Base-by-base conservation (phyloP, 2,329 filamentous ascomycete genomes). In the Botrytis fabae region DNA sequence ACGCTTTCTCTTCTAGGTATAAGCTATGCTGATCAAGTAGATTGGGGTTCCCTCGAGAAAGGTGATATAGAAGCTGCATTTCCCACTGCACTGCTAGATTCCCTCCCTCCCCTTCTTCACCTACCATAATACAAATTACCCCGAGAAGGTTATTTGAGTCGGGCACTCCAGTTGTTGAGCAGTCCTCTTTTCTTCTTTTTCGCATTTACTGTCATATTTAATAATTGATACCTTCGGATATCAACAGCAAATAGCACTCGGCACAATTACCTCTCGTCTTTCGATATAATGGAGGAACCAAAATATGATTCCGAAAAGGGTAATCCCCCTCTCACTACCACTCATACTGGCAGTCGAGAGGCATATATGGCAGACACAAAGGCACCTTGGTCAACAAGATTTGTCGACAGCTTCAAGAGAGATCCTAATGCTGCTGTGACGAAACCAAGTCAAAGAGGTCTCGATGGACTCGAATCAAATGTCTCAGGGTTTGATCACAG, bases 401-500 rank as follows among this genome's bases (percentile, higher is more conserved):
- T 80, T 28, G 69, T 79, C 48, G 77, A 79, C 60, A 79, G 78
- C 59, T 80, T 80, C 73, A 77, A 76, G 35, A 73, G 79, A 12
- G 79, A 80, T 73, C 78, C 79, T 2, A 77, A 79, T 70, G 91
- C 89, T 66, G 86, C 81, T 71, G 82, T 85, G 65, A 73, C 83
- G 80, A 57, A 83, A 82, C 74, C 73, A 38, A 40, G 28, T 42
- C 69, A 72, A 57, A 44, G 35, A 20, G 63, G 73, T 35, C 70
- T 72, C 18, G 59, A 32, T 12, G 54, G 64, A n/a, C 60, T 16
- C 25, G 60, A 62, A 62, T 38, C 35, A 8, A 44, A 32, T 1
- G 73, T 65, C 18, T 69, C 74, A 2, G 84, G 85, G 22, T 90
- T 87, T 80, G 87, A 93, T 79, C 84, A 94, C 78, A 91, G 93